Conservation (phyloP, 192 early-diverging fungal genomes). For the Backusella westeae region DNA sequence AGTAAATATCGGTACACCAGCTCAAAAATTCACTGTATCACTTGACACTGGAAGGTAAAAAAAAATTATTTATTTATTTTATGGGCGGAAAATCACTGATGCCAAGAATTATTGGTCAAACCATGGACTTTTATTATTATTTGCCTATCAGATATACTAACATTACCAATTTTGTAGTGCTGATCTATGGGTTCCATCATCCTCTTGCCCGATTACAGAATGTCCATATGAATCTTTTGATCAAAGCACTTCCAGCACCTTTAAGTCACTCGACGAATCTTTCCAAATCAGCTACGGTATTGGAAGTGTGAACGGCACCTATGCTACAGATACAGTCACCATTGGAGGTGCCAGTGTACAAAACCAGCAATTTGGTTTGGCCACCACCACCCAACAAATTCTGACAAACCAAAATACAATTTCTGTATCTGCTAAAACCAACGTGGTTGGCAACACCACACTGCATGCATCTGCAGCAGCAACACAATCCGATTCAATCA, state of each 20-base stretch:
- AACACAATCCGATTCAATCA: neutral
- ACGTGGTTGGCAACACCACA: neutral
- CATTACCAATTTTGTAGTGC: conserved; percentile 11
- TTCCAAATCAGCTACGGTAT: conserved; percentile 25
- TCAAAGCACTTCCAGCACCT: conserved; percentile 13
- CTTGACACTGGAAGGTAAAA: conserved; percentile 37
- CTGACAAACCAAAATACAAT: conserved; percentile 23
- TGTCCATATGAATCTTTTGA: conserved; percentile 23
- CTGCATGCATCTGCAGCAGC: neutral
- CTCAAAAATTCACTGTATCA: conserved; percentile 26
- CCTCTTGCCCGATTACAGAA: conserved; percentile 6
- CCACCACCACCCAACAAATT: conserved; percentile 20
- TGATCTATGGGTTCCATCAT: conserved; percentile 33
- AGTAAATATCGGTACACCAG: conserved; percentile 24
- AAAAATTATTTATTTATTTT: neutral
- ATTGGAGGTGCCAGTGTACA: conserved; percentile 23
- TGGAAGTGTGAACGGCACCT: conserved; percentile 28
- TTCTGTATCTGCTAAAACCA: neutral
- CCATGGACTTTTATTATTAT: neutral
- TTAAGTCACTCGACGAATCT: neutral
- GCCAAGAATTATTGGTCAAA: neutral
- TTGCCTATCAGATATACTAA: neutral
- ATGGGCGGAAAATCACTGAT: neutral
- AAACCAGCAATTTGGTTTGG: conserved; percentile 37
- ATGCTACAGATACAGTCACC: conserved; percentile 29